phyloP scores from a whole-genome alignment of 2,329 filamentous ascomycete species.

The Knufia fluminis region DNA sequence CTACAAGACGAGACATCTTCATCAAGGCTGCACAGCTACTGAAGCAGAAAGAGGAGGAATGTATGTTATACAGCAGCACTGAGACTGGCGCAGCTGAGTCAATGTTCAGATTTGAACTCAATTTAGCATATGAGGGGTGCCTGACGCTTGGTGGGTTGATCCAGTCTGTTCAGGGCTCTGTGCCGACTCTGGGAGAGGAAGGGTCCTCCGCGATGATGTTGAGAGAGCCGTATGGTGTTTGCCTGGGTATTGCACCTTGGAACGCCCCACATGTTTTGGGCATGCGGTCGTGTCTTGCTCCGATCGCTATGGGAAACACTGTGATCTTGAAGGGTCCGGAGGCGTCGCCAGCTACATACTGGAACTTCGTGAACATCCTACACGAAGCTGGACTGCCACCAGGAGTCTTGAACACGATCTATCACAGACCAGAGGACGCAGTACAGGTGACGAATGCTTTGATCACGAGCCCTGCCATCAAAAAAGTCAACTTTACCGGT shows the following conservation, averaged over 20 bases:
- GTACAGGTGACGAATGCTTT: constrained; percentile 56
- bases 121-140: constrained; percentile 15
- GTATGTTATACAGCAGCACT: constrained; percentile 49
- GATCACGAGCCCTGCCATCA: constrained; percentile 57
- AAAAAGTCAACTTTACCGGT: constrained; percentile 72
- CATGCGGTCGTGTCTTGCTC: constrained; percentile 25
- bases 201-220: constrained; percentile 54
- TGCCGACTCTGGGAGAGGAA: constrained; percentile 41
- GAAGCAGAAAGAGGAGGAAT: constrained; percentile 49
- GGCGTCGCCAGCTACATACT: constrained; percentile 54
- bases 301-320: constrained; percentile 58
- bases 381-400: constrained; percentile 66
- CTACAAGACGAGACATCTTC: constrained; percentile 58
- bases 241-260: constrained; percentile 75
- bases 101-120: constrained; percentile 26
- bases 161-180: constrained; percentile 32
- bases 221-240: constrained; percentile 69
- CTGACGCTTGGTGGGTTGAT: constrained; percentile 17
- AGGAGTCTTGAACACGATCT: constrained; percentile 65
- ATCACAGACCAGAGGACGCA: constrained; percentile 52
- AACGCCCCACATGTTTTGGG: constrained; percentile 37
- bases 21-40: constrained; percentile 58
- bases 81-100: constrained; percentile 46
- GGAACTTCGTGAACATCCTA: constrained; percentile 54
- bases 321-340: constrained; percentile 65